Conservation (phyloP, 225 moss, liverwort and hornwort genomes). For the Climacium dendroides region DNA sequence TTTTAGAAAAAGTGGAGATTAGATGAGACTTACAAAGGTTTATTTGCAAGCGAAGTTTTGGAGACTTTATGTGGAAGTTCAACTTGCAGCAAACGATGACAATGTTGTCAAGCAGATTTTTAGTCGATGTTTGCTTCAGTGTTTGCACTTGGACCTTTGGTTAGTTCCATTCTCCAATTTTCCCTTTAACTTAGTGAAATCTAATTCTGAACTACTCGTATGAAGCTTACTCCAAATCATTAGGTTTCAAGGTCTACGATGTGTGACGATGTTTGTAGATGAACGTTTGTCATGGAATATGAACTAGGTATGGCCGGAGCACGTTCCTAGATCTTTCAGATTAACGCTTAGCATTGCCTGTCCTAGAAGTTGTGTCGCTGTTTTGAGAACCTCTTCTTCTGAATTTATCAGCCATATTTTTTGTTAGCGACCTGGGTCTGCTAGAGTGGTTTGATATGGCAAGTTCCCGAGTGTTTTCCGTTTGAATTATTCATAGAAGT, state of each 20-base stretch:
- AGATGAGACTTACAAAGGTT: neutral
- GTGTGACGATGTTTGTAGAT: neutral
- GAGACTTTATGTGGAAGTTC: conserved; percentile 82
- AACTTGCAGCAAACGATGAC: conserved; percentile 76
- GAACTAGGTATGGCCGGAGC: neutral
- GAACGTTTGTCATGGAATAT: neutral
- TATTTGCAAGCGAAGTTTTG: conserved; percentile 70
- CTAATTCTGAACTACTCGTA: neutral
- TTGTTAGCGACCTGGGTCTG: neutral
- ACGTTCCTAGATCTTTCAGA: too few species aligned
- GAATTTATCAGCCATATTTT: neutral
- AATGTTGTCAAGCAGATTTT: conserved; percentile 88
- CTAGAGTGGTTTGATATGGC: neutral
- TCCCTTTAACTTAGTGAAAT: neutral
- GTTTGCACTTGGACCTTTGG: conserved; percentile 90
- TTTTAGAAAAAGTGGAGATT: neutral
- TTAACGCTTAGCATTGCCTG: neutral
- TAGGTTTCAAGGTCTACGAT: neutral
- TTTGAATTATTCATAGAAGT: neutral
- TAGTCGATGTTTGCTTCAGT: conserved; percentile 81
- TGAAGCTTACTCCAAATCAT: neutral
- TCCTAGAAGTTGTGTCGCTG: neutral
- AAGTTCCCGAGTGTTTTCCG: too few species aligned
- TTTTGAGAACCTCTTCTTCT: neutral
- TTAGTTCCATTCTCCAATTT: conserved; percentile 6